Evolutionary conservation across 306 rosid genomes (phyloP), one percentile per base, ranked within the genome.

Genomic region (Prunus fruticosa): DNA sequence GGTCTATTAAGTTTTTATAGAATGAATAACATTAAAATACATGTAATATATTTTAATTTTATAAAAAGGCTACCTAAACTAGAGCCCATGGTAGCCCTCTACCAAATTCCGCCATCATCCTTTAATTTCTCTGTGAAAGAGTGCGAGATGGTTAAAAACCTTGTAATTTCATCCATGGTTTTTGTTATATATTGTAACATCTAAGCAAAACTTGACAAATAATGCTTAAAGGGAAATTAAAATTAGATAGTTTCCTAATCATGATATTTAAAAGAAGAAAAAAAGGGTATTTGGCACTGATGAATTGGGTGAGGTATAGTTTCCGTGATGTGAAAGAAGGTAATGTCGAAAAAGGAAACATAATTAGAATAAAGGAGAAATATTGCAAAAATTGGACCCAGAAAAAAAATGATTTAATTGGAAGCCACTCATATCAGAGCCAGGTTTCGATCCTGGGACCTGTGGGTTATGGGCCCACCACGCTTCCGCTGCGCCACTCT

Each of bases 401-500:
- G 8, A 22, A 66, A 34, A 45, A 2, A 58, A 0, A 1, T n/a
- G 2, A 3, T 6, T 0, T 1, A 15, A 2, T 6, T 2, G 72
- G 79, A 70, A 82, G 80, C 85, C 15, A 15, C 77, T 71, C 76
- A 0, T 80, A 85, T 84, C 87, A 88, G 76, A 86, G 90, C 83
- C 79, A 75, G 80, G 88, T 86, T 88, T 86, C 80, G 84, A 88
- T 84, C 88, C 82, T 82, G 84, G 84, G 91, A 83, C 82, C 82
- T 88, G 79, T 83, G 87, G 88, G 83, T 84, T 84, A 86, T 84
- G 85, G 87, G 84, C 87, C 88, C 85, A 82, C 81, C 85, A 86
- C 82, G 84, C 92, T 86, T 88, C 87, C 84, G 85, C 86, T 85
- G 86, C 82, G 80, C 89, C 88, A 82, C 88, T 84, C 76, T 81